phyloP scores from a whole-genome alignment of 1,284 basidiomycete genomes.

The Cystobasidium pallidum region DNA sequence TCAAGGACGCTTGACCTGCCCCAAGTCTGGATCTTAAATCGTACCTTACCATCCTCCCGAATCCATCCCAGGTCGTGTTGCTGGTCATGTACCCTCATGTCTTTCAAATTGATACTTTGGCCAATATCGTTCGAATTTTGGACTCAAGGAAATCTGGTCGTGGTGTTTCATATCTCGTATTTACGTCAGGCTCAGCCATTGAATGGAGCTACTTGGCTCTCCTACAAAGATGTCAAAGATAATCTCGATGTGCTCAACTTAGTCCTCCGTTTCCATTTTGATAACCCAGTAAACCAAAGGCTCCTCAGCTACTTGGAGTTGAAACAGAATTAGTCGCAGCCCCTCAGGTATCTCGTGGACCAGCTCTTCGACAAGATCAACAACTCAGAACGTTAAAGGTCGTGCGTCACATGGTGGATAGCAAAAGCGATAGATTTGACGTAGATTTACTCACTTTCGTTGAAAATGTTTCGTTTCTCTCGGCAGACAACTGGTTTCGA shows the following conservation, averaged over 20 bases:
- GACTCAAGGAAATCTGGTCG: not conserved
- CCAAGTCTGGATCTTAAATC: no score
- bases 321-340: slow-evolving; percentile 10
- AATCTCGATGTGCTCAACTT: slow-evolving; percentile 4
- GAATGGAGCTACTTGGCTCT: slow-evolving; percentile 7
- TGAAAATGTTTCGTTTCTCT: not conserved
- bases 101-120: not conserved
- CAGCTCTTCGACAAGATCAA: slow-evolving; percentile 14
- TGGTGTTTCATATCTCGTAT: not conserved
- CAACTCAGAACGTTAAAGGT: slow-evolving; percentile 18
- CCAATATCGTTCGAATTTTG: not conserved
- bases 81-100: not conserved
- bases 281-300: slow-evolving; percentile 8
- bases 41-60: slow-evolving; percentile 3
- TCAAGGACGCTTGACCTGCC: no score
- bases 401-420: not conserved
- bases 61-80: not conserved
- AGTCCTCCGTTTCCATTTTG: not conserved
- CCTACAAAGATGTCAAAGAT: not conserved
- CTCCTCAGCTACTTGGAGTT: slow-evolving; percentile 1
- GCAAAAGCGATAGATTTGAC: not conserved
- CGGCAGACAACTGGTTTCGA: not conserved
- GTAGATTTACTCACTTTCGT: not conserved
- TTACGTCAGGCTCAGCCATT: not conserved
- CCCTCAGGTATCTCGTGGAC: not conserved